Base-by-base conservation (phyloP, 2,329 filamentous ascomycete species). In the Aureobasidium uvarum region DNA sequence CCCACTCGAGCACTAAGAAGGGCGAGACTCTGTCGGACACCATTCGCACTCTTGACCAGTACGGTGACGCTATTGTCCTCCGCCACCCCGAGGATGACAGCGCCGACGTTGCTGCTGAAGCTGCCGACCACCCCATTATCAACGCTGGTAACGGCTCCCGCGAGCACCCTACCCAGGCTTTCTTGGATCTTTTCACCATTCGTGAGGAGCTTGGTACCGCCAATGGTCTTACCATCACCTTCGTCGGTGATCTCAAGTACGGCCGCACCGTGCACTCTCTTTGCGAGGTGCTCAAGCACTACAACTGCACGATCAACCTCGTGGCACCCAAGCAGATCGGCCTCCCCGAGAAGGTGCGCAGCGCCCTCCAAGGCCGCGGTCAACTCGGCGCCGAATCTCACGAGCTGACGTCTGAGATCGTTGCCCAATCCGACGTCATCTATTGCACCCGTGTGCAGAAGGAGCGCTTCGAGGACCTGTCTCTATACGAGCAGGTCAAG, bases 371-470 rank as follows among this genome's bases (percentile, higher is more conserved):
- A 66, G 77, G 81, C 25, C 90, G 91, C 5, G 91, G 90, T 18
- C 91, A 96, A 79, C 84, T 97, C 16, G 81, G 90, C 50, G 80
- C 82, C 70, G 92, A 96, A 78, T 89, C 88, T 8, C 86, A 89
- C 73, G 84, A 87, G 70, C 83, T 99, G 67, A 97, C 92, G 0
- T 86, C 91, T 0, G 92, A 97, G 76, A 92, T 98, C 58, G 81
- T 99, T 65, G 89, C 89, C 20, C 85, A 85, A 70, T 94, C 89
- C 66, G 95, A 99, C 72, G 94, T 99, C 5, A 83, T 99, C 52
- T 99, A 99, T 84, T 97, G 92, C 81, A 99, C 95, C 1, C 88
- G 95, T 18, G 90, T 99, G 71, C 95, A 99, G 80, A 95, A 95
- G 80, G 95, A 99, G 83, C 87, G 95, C 31, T 99, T 99, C 82